Evolutionary conservation across 2,329 filamentous ascomycete genomes (phyloP).

Genomic region (Colletotrichum nymphaeae): DNA sequence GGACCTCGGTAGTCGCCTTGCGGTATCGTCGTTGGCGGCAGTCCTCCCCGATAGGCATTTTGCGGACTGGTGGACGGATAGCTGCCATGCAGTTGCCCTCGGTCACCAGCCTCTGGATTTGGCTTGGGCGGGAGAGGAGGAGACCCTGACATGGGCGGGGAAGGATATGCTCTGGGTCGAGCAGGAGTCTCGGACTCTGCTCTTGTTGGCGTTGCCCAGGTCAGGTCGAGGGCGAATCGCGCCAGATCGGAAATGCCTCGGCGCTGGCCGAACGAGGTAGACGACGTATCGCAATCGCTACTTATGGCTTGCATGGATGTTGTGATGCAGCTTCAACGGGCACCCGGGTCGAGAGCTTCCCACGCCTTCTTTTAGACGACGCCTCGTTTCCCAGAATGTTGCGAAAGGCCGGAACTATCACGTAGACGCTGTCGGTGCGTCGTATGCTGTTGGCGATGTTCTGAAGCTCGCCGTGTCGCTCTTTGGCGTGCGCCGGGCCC

Average conservation of each 20-base stretch:
- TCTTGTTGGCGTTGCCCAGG: slow-evolving; percentile 59
- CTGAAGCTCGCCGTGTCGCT: background rate
- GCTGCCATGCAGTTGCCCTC: slow-evolving; percentile 57
- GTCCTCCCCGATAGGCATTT: slow-evolving; percentile 61
- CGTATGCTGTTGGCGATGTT: background rate
- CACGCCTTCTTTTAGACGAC: slow-evolving; percentile 29
- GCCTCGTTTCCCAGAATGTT: slow-evolving; percentile 29
- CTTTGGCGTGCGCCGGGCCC: background rate
- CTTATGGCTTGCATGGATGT: slow-evolving; percentile 67
- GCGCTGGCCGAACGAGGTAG: slow-evolving; percentile 66
- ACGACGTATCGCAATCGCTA: slow-evolving; percentile 55
- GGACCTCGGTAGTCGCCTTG: slow-evolving; percentile 49
- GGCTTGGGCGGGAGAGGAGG: slow-evolving; percentile 69
- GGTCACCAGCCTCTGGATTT: slow-evolving; percentile 67
- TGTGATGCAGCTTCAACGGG: slow-evolving; percentile 39
- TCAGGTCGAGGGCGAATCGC: slow-evolving; percentile 66
- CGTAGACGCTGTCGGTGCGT: background rate
- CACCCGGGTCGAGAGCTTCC: slow-evolving; percentile 36
- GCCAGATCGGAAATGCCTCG: slow-evolving; percentile 67
- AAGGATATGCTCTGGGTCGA: slow-evolving; percentile 72
- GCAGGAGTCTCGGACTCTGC: slow-evolving; percentile 64
- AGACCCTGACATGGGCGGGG: slow-evolving; percentile 81
- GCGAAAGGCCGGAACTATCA: background rate
- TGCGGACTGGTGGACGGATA: slow-evolving; percentile 56
- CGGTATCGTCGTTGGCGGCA: slow-evolving; percentile 41